Evolutionary conservation across 2,329 filamentous ascomycete genomes (phyloP).

Genomic region (Xylaria sp.): DNA sequence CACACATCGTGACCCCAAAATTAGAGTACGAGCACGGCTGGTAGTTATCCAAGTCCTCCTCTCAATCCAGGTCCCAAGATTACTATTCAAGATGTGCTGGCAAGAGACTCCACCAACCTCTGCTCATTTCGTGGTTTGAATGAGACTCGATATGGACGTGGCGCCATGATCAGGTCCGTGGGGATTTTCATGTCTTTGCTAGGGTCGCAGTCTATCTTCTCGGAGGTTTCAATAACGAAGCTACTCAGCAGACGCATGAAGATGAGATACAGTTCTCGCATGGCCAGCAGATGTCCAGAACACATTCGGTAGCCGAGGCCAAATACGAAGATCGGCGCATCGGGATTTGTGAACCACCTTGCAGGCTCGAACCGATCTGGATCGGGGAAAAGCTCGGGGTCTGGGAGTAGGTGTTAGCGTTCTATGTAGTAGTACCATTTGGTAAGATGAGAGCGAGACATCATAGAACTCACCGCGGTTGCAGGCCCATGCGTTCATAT

Average conservation of each 20-base stretch:
- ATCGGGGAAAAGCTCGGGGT: conserved; percentile 43
- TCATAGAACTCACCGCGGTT: conserved; percentile 41
- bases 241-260: conserved; percentile 46
- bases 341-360: conserved; percentile 44
- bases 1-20: neutral
- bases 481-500: conserved; percentile 64
- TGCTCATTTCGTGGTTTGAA: conserved; percentile 43
- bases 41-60: neutral
- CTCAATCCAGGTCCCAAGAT: neutral
- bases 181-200: conserved; percentile 45
- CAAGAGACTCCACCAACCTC: conserved; percentile 31
- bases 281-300: conserved; percentile 44
- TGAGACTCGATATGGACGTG: conserved; percentile 41
- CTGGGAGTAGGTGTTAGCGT: conserved; percentile 27
- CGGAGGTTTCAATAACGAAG: conserved; percentile 41
- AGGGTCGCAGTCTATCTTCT: conserved; percentile 43
- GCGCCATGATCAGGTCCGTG: conserved; percentile 45
- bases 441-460: neutral
- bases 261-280: conserved; percentile 46
- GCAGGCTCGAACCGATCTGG: conserved; percentile 44
- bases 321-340: conserved; percentile 44
- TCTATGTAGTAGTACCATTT: neutral
- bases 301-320: conserved; percentile 48
- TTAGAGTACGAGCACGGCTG: neutral
- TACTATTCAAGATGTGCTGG: conserved; percentile 8